These are phyloP conservation scores for Nakazawaea ernobii DNA, from an alignment of 805 yeast genomes.

Conservation along the genomic window DNA sequence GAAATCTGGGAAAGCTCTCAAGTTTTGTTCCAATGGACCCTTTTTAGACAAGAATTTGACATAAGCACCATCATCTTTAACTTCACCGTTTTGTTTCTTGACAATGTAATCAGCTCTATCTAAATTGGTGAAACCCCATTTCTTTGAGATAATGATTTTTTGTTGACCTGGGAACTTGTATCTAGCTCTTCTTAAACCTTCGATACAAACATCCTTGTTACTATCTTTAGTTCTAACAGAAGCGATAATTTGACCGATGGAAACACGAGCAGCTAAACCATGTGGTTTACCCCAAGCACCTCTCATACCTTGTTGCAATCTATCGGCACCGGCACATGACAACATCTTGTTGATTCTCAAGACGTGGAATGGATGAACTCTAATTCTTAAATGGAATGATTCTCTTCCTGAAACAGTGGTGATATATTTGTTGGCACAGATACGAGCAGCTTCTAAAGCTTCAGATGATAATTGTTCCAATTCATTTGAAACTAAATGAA, in stretches of 20 bases:
- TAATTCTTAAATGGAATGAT: constrained; percentile 98
- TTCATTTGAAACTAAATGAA: constrained; percentile 99
- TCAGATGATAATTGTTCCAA: constrained; percentile 98
- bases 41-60: constrained; percentile 96
- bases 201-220: constrained; percentile 96
- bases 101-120: constrained; percentile 95
- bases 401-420: constrained; percentile 98
- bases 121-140: constrained; percentile 99
- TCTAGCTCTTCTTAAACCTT: constrained; percentile 99
- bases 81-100: constrained; percentile 96
- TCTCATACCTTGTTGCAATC: constrained; percentile 99
- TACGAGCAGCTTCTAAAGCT: constrained; percentile 99
- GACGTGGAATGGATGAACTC: constrained; percentile 99
- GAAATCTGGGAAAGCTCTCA: constrained; percentile 90
- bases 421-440: constrained; percentile 99
- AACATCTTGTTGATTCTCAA: constrained; percentile 99
- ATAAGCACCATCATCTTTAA: constrained; percentile 99
- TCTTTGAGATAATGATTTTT: constrained; percentile 97
- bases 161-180: constrained; percentile 99
- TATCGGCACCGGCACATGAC: constrained; percentile 99
- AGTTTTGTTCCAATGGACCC: constrained; percentile 92
- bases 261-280: constrained; percentile 99
- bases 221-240: constrained; percentile 98
- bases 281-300: constrained; percentile 99
- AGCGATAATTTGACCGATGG: constrained; percentile 96